A percentile compares a stretch with the other conserved stretches of the same genome.
These are phyloP conservation scores for Durusdinium trenchii DNA, from an alignment of 73 alveolate species.

Conservation along the genomic window DNA sequence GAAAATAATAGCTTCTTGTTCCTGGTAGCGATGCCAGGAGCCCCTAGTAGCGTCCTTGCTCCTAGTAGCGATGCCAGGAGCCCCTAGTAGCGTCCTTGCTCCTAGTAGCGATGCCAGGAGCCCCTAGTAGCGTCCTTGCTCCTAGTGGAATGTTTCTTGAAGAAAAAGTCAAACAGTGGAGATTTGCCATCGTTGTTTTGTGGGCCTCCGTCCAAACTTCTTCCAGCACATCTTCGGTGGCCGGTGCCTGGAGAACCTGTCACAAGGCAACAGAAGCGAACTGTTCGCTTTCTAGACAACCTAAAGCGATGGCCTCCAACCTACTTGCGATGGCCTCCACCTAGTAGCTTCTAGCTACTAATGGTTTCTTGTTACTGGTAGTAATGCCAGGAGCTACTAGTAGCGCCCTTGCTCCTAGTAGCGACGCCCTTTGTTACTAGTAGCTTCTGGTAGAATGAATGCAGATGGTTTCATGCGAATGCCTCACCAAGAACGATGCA, in stretches of 20 bases:
- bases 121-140: too few species aligned
- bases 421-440: not conserved
- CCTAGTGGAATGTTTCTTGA: too few species aligned
- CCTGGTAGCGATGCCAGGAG: not conserved
- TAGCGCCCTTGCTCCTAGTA: not conserved
- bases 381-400: not conserved
- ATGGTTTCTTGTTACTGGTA: not conserved
- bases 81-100: too few species aligned
- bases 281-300: not conserved
- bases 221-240: slow-evolving; percentile 10
- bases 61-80: too few species aligned
- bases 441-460: not conserved
- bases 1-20: not conserved
- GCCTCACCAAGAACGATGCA: not conserved
- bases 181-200: not conserved
- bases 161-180: too few species aligned
- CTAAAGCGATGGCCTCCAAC: not conserved
- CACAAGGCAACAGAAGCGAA: not conserved
- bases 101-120: too few species aligned
- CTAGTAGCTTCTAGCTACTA: not conserved
- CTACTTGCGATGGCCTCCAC: not conserved
- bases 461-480: not conserved
- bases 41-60: not conserved
- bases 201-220: slow-evolving; percentile 43
- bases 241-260: slow-evolving; percentile 49